Evolutionary conservation across 2,329 filamentous ascomycete genomes (phyloP), one percentile per base, ranked within the genome.

Genomic region (Dothidotthia symphoricarpi): DNA sequence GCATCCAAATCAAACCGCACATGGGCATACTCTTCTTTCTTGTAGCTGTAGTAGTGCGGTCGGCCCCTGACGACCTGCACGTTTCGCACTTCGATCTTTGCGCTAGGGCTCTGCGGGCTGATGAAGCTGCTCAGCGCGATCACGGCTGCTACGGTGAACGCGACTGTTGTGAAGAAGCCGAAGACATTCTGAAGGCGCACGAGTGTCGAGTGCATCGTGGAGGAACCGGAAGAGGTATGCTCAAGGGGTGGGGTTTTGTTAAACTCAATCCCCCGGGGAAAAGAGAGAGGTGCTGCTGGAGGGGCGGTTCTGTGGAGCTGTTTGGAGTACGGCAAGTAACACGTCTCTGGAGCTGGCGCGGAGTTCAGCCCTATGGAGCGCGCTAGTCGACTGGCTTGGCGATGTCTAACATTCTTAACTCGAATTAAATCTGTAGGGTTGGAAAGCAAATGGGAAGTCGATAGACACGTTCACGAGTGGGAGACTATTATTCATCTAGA

Each of bases 131-230:
- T 90, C 34, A 85, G 73, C 31, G 91, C 90, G 55, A 96, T 87
- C 41, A 94, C 72, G 37, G 78, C 80, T 35, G 82, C 90, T 37
- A 96, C 78, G 41, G 80, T 80, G 63, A 95, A 93, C 40, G 86
- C 85, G 49, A 96, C 89, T 16, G 89, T 94, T 13, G 93, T 97
- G 76, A 97, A 96, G 81, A 95, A 96, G 69, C 93, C 89, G 67
- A 98, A 98, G 67, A 89, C 84, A 72, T 88, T 91, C 70, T 98
- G 93, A 53, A 85, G 69, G 54, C 93, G 87, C 47, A 86, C 88
- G 32, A 95, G 71, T 31, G 85, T 80, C 63, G 88, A 94, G 71
- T 96, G 85, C 93, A 98, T 97, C 25, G 30, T 59, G 50, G 41
- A 36, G n/a, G 16, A 15, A 28, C 28, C 14, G 28, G 19, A 29